These are phyloP conservation scores for Populus ilicifolia DNA, from an alignment of 345 rosid species.

Conservation along the genomic window DNA sequence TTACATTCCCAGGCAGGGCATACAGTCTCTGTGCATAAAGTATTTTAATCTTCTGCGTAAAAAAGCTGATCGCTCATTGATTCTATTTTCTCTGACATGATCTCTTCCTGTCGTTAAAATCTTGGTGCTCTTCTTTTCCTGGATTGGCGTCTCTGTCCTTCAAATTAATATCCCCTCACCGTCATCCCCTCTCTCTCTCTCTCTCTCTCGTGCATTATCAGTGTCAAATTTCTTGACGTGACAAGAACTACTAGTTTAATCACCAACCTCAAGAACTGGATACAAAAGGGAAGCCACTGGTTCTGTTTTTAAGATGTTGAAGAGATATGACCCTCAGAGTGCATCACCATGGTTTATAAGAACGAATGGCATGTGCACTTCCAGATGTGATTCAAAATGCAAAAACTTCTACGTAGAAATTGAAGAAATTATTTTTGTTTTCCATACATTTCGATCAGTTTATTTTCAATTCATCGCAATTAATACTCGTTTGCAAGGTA, in stretches of 20 bases:
- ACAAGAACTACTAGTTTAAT: background rate
- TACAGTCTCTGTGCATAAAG: background rate
- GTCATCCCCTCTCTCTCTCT: background rate
- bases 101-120: background rate
- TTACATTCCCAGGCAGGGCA: background rate
- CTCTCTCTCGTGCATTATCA: background rate
- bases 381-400: background rate
- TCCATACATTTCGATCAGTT: background rate
- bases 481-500: background rate
- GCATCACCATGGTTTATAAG: background rate
- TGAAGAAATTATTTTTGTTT: background rate
- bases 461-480: background rate
- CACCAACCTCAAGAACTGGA: background rate
- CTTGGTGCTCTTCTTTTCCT: background rate
- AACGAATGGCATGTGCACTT: background rate
- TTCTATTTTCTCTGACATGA: background rate
- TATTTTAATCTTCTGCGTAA: background rate
- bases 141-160: background rate
- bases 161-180: background rate
- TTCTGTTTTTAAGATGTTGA: background rate
- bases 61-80: background rate
- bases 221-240: background rate
- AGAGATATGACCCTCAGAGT: background rate
- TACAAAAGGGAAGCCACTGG: background rate
- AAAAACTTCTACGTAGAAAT: background rate